Evolutionary conservation across 2,329 filamentous ascomycete genomes (phyloP).

Genomic region (Diaporthe sp.): DNA sequence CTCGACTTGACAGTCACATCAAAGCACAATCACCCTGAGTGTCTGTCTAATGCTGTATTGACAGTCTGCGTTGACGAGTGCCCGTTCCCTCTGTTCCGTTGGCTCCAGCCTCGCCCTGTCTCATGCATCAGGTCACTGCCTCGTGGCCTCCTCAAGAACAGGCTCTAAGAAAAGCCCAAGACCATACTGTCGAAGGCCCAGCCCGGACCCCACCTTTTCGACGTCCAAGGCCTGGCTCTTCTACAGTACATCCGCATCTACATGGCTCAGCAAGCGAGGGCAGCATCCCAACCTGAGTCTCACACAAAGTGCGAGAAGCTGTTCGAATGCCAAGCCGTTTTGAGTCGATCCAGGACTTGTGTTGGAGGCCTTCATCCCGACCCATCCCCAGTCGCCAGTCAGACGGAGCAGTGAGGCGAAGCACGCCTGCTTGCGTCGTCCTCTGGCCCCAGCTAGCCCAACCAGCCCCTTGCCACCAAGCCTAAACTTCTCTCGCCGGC

Average conservation of each 20-base stretch:
- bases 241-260: background rate
- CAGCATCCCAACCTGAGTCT: background rate
- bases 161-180: background rate
- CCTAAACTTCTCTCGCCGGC: constrained; percentile 8
- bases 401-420: constrained; percentile 38
- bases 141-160: background rate
- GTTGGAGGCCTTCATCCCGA: constrained; percentile 11
- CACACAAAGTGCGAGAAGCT: background rate
- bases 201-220: background rate
- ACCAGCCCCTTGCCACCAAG: background rate
- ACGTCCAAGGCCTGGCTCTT: background rate
- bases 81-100: background rate
- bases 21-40: background rate
- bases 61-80: background rate
- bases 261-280: background rate
- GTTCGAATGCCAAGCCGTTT: background rate
- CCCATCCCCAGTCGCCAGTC: constrained; percentile 6
- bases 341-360: background rate
- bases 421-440: constrained; percentile 30
- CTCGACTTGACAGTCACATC: background rate
- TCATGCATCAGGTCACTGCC: background rate
- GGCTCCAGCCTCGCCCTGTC: background rate
- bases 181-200: background rate
- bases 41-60: too few relatives aligned
- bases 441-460: constrained; percentile 3